Base-by-base conservation (phyloP, 768 basidiomycete genomes). In the Sporobolomyces pararoseus region DNA sequence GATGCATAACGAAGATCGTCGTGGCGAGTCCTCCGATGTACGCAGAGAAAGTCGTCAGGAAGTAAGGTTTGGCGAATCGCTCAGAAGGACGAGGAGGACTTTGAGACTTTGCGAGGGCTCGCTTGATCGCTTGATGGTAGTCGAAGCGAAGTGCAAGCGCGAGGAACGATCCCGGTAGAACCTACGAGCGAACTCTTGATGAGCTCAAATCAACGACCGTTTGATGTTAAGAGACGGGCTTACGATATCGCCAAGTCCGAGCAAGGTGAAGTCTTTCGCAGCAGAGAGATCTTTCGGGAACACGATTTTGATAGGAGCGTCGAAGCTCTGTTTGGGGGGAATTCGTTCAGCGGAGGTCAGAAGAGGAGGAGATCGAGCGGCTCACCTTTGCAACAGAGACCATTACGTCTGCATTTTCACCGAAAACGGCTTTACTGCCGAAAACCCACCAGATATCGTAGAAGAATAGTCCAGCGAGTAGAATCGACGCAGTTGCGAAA, bases 391-490 rank as follows among this genome's bases (percentile, higher is more conserved):
- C 95, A 2, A 98, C 95, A 74, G 87, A 87, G 29, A 95, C 87
- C 94, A 97, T 97, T 7, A 75, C 68, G 23, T 61, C 29, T 5
- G 69, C 70, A 19, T 63, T 65, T 25, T 57, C 5, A 1, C 71
- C 71, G 27, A 71, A 62, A 27, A 74, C 67, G 12, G 60, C 52
- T 29, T 87, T 84, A 0, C 89, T 89, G 25, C 89, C 89, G 78
- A 93, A 94, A 3, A 94, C 91, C 73, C 75, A 75, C 85, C 88
- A 95, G 47, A 96, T 85, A 78, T 98, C 95, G 78, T 98, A 98
- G 49, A 96, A 53, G 80, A 97, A 91, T 29, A 99, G 82, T 7
- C 90, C 92, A 4, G 84, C 84, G 7, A 99, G 82, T 4, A 97
- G 83, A 68, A 91, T 85, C 47, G 84, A 84, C 10, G 92, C 95